Percentiles rank a stretch among this genome's conserved stretches.
Conservation (phyloP, 306 rosid genomes). For the Psophocarpus tetragonolobus region DNA sequence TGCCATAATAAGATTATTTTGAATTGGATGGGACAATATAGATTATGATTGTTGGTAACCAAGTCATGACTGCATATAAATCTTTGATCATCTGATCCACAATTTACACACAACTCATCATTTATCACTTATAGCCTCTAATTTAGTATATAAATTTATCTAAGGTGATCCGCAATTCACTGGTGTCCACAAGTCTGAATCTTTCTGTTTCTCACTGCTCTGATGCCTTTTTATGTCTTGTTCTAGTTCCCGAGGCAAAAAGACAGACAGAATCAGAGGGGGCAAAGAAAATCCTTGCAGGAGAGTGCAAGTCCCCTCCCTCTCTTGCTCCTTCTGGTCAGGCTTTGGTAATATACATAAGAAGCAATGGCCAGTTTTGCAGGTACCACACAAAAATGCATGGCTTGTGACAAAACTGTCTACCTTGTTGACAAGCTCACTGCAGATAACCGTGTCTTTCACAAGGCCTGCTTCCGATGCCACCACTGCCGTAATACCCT, state of each 20-base stretch:
- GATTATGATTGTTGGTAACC: not conserved
- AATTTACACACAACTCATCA: conserved; percentile 2
- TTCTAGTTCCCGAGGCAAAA: not conserved
- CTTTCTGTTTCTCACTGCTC: conserved; percentile 29
- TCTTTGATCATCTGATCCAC: conserved; percentile 1
- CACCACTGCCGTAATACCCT: conserved; percentile 83
- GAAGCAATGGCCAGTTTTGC: conserved; percentile 61
- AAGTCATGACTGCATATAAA: not conserved
- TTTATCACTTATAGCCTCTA: not conserved
- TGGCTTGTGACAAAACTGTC: conserved; percentile 66
- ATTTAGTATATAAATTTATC: conserved; percentile 9
- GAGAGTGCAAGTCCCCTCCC: not conserved
- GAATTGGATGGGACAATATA: conserved; percentile 25
- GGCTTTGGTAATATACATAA: not conserved
- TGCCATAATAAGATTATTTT: not conserved
- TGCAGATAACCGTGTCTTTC: conserved; percentile 63
- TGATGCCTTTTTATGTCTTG: not conserved
- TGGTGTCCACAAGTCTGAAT: conserved; percentile 40
- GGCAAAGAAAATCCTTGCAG: not conserved
- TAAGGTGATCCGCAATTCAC: conserved; percentile 40
- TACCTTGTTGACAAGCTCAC: conserved; percentile 71
- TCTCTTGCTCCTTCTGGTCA: not conserved
- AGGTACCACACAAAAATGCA: conserved; percentile 81
- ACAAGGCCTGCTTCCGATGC: conserved; percentile 90
- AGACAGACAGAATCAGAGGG: not conserved